Evolutionary conservation across 441 rosid genomes (phyloP), one percentile per base, ranked within the genome.

Genomic region (Kokia cookei): DNA sequence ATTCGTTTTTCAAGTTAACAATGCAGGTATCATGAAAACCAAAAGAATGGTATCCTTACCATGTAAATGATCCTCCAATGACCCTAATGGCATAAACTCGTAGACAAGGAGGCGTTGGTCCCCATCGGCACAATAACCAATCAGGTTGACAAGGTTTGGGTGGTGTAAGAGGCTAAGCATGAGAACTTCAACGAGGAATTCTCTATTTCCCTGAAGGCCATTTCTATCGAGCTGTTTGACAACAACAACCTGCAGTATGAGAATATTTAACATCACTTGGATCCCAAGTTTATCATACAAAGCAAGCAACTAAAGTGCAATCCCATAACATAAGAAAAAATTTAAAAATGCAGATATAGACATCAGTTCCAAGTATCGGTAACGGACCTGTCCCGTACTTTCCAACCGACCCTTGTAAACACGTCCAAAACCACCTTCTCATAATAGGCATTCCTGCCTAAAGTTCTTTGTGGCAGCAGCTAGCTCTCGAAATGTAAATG

Each of bases 391-490:
- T 75, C 97, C 98, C 22, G 91, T 89, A 78, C 88, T 92, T 88
- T 96, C 99, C 81, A 96, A 83, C 50, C 87, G 92, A 58, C 98
- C 99, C 77, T 92, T 96, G 85, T 96, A 93, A 77, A 96, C 99
- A 68, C 85, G 97, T 67, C 99, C 99, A 69, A 96, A 96, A n/a
- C 99, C 99, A 27, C 99, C 99, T 91, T 96, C 99, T 61, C 99
- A 97, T 71, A 96, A 69, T 26, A 89, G 84, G 72, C 91, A 87
- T 83, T 96, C 99, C 22, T 81, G 92, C 79, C 92, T 83, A 69
- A 96, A 96, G 80, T 88, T 87, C 77, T 93, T 90, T 66, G 99
- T 96, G 17, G 98, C 97, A 26, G 88, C 81, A 58, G 98, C 99
- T 75, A 96, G 90, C 85, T 96, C 99, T 63, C 89, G 79, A 76